Percentiles rank a stretch among this genome's conserved stretches.
Conservation (phyloP, 768 basidiomycete species). For the Naganishia friedmannii region DNA sequence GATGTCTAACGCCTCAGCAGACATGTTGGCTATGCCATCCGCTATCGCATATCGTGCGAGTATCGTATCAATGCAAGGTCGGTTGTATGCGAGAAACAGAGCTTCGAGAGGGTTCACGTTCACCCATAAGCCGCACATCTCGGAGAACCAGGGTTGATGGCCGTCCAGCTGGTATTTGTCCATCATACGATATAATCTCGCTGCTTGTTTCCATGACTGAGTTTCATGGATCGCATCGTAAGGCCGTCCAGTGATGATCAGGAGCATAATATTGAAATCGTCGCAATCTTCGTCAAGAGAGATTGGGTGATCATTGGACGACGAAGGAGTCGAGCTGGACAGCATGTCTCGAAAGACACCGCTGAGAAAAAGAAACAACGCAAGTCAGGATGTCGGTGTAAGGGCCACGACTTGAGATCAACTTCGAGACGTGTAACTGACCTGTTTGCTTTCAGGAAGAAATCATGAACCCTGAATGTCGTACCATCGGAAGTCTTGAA, state of each 20-base stretch:
- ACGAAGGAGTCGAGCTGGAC: no score
- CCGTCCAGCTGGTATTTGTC: slow-evolving; percentile 6
- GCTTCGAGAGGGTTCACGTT: neutral
- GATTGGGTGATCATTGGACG: no score
- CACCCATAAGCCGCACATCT: neutral
- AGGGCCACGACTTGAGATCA: no score
- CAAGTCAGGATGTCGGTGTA: no score
- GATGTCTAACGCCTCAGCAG: no score
- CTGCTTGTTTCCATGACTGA: neutral
- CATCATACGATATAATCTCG: neutral
- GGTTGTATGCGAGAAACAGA: neutral
- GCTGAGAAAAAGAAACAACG: neutral
- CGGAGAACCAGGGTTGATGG: slow-evolving; percentile 6
- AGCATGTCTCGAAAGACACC: neutral
- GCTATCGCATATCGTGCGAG: neutral
- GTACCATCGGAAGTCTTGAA: slow-evolving; percentile 1
- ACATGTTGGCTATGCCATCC: no score
- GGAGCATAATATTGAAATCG: neutral
- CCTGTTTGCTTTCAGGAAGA: slow-evolving; percentile 13
- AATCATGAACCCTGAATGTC: neutral
- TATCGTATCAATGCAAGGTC: neutral
- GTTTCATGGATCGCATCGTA: no score
- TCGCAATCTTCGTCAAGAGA: no score
- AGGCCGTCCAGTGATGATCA: neutral
- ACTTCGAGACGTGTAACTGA: no score